Conservation (phyloP, 108 stramenopile genomes). For the Nitzschia palea region DNA sequence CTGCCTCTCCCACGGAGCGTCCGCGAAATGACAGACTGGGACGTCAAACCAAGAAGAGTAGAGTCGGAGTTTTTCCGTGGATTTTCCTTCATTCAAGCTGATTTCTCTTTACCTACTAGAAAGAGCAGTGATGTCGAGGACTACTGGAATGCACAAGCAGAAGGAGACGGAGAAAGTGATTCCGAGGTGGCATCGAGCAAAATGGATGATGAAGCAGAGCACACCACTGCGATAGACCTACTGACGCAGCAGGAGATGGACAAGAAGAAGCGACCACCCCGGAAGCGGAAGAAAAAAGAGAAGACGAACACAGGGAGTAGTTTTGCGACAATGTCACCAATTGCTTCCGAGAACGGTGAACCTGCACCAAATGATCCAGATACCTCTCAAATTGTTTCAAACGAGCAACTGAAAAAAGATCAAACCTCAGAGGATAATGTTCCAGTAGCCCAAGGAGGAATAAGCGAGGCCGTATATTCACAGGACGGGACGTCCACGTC, state of each 20-base stretch:
- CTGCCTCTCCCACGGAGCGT: slow-evolving; percentile 86
- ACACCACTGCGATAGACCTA: slow-evolving; percentile 49
- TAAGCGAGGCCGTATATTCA: too few relatives aligned
- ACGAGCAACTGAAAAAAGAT: too few relatives aligned
- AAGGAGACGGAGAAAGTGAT: slow-evolving; percentile 75
- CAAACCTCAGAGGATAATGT: too few relatives aligned
- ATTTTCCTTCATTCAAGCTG: slow-evolving; percentile 86
- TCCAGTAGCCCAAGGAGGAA: too few relatives aligned
- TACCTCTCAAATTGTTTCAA: too few relatives aligned
- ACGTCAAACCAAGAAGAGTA: slow-evolving; percentile 52
- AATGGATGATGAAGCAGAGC: slow-evolving; percentile 57
- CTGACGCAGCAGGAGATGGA: slow-evolving; percentile 64
- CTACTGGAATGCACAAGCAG: slow-evolving; percentile 75
- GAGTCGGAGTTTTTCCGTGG: slow-evolving; percentile 77
- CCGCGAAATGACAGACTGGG: slow-evolving; percentile 57
- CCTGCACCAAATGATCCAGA: background rate
- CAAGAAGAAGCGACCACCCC: slow-evolving; percentile 18
- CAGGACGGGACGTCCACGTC: background rate
- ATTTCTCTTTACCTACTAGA: slow-evolving; percentile 73
- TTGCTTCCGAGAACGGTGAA: background rate
- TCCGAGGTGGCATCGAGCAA: slow-evolving; percentile 81
- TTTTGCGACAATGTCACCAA: background rate
- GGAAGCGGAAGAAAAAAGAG: slow-evolving; percentile 16
- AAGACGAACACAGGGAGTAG: background rate
- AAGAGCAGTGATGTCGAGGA: slow-evolving; percentile 52